Percentiles rank a stretch among this genome's conserved stretches.
phyloP scores from a whole-genome alignment of 371 early-diverging fungal genomes.

The Smittium mucronatum region DNA sequence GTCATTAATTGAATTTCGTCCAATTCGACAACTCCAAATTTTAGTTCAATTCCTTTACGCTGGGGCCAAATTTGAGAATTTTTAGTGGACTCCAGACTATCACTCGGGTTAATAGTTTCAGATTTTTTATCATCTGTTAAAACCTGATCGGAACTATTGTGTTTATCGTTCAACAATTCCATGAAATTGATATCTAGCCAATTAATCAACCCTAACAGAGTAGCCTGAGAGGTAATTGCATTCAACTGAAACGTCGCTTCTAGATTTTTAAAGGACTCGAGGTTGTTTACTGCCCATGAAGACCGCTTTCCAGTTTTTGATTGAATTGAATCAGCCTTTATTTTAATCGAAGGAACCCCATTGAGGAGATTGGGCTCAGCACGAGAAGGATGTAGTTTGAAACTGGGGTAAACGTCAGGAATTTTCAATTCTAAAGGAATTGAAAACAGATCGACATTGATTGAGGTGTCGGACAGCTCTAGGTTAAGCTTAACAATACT shows the following conservation, averaged over 20 bases:
- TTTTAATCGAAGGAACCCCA: background rate
- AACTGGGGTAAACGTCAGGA: background rate
- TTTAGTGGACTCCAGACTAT: conserved; percentile 8
- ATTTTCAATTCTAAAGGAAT: background rate
- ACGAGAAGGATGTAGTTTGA: background rate
- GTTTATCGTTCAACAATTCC: background rate
- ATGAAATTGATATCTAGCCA: conserved; percentile 30
- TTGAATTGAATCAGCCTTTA: background rate
- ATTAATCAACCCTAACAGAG: conserved; percentile 28
- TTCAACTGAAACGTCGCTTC: background rate
- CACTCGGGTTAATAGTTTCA: background rate
- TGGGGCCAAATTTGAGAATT: conserved; percentile 15
- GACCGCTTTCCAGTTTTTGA: background rate
- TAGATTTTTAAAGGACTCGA: background rate
- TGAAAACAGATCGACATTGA: background rate
- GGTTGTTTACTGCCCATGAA: background rate
- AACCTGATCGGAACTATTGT: background rate
- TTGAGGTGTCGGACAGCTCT: background rate
- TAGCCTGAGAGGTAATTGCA: background rate
- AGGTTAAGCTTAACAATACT: background rate
- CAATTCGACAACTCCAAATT: conserved; percentile 42
- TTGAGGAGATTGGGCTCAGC: background rate
- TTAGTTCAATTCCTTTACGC: conserved; percentile 52
- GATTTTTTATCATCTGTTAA: background rate
- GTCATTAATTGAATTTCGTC: conserved; percentile 49